Evolutionary conservation across 2,329 filamentous ascomycete genomes (phyloP).

Genomic region (Venturia carpophila): DNA sequence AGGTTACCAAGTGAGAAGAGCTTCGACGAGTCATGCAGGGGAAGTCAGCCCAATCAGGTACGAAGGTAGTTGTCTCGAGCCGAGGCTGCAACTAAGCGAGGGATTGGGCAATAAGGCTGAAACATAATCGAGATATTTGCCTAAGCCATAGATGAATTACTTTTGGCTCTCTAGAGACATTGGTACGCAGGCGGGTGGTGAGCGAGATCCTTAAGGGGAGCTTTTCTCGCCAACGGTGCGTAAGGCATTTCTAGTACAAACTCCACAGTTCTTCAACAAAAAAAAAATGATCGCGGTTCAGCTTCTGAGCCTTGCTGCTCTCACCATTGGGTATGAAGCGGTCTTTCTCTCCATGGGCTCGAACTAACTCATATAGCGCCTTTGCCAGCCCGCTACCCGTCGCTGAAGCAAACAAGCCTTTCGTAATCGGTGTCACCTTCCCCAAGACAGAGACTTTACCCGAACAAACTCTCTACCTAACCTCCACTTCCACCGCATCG

Average conservation of each 20-base stretch:
- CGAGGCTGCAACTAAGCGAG: neutral
- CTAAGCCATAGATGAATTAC: neutral
- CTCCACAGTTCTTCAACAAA: neutral
- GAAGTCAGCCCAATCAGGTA: neutral
- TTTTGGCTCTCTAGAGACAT: neutral
- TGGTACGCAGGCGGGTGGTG: neutral
- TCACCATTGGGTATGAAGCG: neutral
- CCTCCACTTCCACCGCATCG: neutral
- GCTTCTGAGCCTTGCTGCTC: conserved; percentile 1
- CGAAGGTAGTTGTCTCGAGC: neutral
- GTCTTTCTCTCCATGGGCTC: too few species aligned
- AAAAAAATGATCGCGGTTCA: conserved; percentile 2
- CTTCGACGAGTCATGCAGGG: neutral
- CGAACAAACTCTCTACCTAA: conserved; percentile 8
- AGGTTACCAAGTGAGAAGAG: neutral
- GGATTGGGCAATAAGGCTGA: neutral
- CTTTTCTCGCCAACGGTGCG: too few species aligned
- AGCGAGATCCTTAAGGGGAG: neutral
- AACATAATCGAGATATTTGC: neutral
- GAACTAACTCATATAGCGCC: neutral
- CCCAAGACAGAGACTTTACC: neutral
- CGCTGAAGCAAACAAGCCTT: neutral
- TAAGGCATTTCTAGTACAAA: too few species aligned
- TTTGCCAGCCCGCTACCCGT: neutral
- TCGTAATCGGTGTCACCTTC: conserved; percentile 12